A percentile compares a stretch with the other conserved stretches of the same genome.
Conservation (phyloP, 768 basidiomycete genomes). For the Suillus ampliporus region DNA sequence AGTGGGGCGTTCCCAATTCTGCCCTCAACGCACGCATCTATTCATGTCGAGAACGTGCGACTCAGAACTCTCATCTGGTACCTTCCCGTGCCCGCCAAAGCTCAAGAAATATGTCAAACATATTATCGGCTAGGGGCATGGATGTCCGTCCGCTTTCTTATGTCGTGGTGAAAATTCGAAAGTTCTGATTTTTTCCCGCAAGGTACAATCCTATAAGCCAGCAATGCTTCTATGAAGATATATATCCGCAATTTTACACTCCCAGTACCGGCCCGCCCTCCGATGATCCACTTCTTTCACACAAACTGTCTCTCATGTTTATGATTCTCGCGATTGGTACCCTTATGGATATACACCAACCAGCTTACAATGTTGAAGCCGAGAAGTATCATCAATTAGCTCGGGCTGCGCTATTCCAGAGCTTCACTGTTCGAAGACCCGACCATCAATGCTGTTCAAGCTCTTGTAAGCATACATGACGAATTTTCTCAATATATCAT, state of each 20-base stretch:
- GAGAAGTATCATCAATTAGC: constrained; percentile 75
- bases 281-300: constrained; percentile 59
- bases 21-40: constrained; percentile 42
- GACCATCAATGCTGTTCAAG: constrained; percentile 69
- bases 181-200: neutral
- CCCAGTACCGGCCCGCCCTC: constrained; percentile 46
- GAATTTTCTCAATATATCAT: constrained; percentile 44
- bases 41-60: constrained; percentile 49
- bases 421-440: constrained; percentile 71
- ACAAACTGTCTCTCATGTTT: constrained; percentile 67
- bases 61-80: constrained; percentile 70
- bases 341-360: constrained; percentile 59
- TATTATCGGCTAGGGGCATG: constrained; percentile 72
- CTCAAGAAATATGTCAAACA: constrained; percentile 62
- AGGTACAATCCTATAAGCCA: constrained; percentile 74
- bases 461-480: constrained; percentile 52
- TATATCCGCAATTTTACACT: constrained; percentile 63
- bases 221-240: constrained; percentile 63
- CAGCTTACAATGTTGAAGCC: constrained; percentile 68
- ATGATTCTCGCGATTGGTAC: constrained; percentile 72
- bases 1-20: constrained; percentile 71
- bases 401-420: constrained; percentile 66
- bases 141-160: constrained; percentile 55
- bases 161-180: constrained; percentile 16
- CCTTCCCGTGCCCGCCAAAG: constrained; percentile 64